Percentiles rank a stretch among this genome's conserved stretches.
phyloP scores from a whole-genome alignment of 371 early-diverging fungal species.

The Rhizopus sp. region DNA sequence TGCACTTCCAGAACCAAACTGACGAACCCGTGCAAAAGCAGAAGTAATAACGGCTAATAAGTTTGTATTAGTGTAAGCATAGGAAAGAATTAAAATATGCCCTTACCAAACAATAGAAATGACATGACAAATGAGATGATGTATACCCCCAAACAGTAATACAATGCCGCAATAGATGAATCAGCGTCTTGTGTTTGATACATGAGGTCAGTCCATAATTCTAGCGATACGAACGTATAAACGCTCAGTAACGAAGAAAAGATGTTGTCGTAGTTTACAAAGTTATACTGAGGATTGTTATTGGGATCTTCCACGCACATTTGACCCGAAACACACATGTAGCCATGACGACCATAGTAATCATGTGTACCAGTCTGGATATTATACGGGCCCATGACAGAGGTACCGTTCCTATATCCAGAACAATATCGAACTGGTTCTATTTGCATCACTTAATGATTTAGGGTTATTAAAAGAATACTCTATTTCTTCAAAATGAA shows the following conservation, averaged over 20 bases:
- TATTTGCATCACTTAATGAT: constrained; percentile 36
- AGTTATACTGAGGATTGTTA: constrained; percentile 49
- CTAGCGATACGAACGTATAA: constrained; percentile 57
- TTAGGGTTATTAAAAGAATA: background rate
- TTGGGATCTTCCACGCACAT: constrained; percentile 48
- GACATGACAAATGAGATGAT: constrained; percentile 57
- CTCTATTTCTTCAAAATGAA: background rate
- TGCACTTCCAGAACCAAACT: constrained; percentile 52
- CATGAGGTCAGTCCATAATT: constrained; percentile 61
- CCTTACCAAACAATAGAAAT: constrained; percentile 56
- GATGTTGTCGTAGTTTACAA: constrained; percentile 56
- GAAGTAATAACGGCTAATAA: constrained; percentile 59
- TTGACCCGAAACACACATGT: constrained; percentile 46
- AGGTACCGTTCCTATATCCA: constrained; percentile 54
- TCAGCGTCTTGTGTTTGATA: constrained; percentile 59
- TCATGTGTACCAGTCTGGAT: constrained; percentile 33
- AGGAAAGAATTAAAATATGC: background rate
- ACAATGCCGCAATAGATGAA: constrained; percentile 48
- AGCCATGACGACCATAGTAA: constrained; percentile 36
- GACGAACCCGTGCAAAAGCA: constrained; percentile 60
- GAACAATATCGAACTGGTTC: constrained; percentile 55
- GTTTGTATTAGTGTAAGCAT: too few relatives aligned
- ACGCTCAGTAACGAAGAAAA: constrained; percentile 53
- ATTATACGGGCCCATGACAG: constrained; percentile 44
- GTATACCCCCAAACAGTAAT: constrained; percentile 56